Evolutionary conservation across 1,139 yeast species (phyloP).

Genomic region (Diutina mesorugosa): DNA sequence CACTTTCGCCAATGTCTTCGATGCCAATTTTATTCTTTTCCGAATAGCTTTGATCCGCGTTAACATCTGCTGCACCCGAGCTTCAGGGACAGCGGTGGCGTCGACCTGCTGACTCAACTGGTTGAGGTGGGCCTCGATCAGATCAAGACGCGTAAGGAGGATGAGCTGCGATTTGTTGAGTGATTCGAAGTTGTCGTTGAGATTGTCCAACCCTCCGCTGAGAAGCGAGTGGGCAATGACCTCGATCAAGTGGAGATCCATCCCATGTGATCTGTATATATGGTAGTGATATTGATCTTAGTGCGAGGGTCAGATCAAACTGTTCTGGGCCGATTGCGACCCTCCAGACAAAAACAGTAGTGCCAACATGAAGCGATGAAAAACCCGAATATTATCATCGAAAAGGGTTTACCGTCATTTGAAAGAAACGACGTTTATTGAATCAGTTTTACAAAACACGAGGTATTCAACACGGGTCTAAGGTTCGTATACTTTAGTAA

Average conservation of each 20-base stretch:
- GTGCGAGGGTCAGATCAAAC: background rate
- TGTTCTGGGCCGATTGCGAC: too few relatives aligned
- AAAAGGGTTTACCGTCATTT: too few relatives aligned
- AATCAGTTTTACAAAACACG: too few relatives aligned
- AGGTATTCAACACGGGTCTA: too few relatives aligned
- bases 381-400: too few relatives aligned
- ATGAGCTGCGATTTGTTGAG: slow-evolving; percentile 46
- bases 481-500: too few relatives aligned
- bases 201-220: slow-evolving; percentile 38
- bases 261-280: background rate
- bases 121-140: slow-evolving; percentile 24
- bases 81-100: slow-evolving; percentile 8
- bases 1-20: slow-evolving; percentile 19
- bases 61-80: slow-evolving; percentile 8
- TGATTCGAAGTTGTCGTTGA: slow-evolving; percentile 38
- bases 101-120: slow-evolving; percentile 12
- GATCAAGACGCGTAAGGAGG: slow-evolving; percentile 32
- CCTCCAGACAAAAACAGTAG: too few relatives aligned
- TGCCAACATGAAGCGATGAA: too few relatives aligned
- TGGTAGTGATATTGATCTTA: too few relatives aligned
- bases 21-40: slow-evolving; percentile 19
- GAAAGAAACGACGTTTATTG: too few relatives aligned
- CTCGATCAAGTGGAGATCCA: slow-evolving; percentile 40
- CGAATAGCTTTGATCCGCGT: slow-evolving; percentile 19
- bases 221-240: slow-evolving; percentile 42